A percentile compares a stretch with the other conserved stretches of the same genome.
Conservation (phyloP, 768 basidiomycete genomes). For the Gymnopilus junonius region DNA sequence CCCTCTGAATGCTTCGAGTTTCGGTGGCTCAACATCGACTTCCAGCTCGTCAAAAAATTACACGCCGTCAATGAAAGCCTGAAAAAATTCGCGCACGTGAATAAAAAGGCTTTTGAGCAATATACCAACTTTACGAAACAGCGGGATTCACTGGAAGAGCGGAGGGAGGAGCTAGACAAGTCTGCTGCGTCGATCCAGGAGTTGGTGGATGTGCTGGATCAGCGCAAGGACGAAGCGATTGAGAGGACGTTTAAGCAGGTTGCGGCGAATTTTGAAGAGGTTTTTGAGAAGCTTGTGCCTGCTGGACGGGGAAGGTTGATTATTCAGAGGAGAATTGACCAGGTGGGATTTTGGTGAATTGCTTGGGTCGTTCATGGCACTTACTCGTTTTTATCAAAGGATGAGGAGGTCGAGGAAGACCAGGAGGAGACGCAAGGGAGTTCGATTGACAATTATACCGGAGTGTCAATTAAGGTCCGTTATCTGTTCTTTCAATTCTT, state of each 20-base stretch:
- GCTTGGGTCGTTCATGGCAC: neutral
- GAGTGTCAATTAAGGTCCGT: constrained; percentile 89
- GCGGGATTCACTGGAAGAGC: constrained; percentile 84
- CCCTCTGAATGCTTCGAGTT: neutral
- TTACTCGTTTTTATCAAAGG: constrained; percentile 40
- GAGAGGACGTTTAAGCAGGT: constrained; percentile 99
- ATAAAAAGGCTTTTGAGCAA: constrained; percentile 99
- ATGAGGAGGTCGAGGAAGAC: constrained; percentile 77
- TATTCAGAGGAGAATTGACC: constrained; percentile 90
- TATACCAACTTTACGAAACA: constrained; percentile 98
- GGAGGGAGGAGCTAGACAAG: constrained; percentile 90
- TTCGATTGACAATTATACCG: constrained; percentile 92
- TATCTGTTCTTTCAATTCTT: neutral
- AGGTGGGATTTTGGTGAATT: constrained; percentile 45
- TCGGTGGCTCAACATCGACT: neutral
- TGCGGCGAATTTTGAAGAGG: constrained; percentile 94
- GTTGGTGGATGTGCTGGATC: constrained; percentile 91
- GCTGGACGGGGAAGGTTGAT: constrained; percentile 90
- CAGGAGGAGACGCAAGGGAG: constrained; percentile 74
- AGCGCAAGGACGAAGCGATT: constrained; percentile 98
- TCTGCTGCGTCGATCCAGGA: constrained; percentile 91
- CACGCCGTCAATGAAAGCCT: constrained; percentile 90
- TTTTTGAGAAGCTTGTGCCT: constrained; percentile 95
- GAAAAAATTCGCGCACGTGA: constrained; percentile 97
- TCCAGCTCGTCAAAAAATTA: constrained; percentile 89